A percentile compares a stretch with the other conserved stretches of the same genome.
phyloP scores from a whole-genome alignment of 2,329 filamentous ascomycete species.

The Fusarium sarcochroum region DNA sequence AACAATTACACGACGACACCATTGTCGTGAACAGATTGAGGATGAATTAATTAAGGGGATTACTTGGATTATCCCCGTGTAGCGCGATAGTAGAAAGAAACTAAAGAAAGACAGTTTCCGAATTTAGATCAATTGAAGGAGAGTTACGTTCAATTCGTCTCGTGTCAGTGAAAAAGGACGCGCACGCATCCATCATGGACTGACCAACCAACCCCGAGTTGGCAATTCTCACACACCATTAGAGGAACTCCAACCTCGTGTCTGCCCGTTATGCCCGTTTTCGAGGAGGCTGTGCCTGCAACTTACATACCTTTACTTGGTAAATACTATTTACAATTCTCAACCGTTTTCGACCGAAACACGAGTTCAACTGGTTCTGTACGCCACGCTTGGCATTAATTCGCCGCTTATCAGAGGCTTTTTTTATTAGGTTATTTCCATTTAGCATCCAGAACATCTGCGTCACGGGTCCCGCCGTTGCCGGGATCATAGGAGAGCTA shows the following conservation, averaged over 20 bases:
- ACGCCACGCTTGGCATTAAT: neutral
- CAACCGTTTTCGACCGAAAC: neutral
- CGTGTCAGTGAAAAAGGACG: constrained; percentile 27
- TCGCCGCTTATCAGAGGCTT: neutral
- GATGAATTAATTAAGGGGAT: constrained; percentile 8
- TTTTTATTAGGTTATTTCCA: neutral
- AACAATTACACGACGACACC: constrained; percentile 26
- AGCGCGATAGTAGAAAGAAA: neutral
- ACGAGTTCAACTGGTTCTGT: neutral
- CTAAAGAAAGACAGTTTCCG: constrained; percentile 21
- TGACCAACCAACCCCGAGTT: constrained; percentile 30
- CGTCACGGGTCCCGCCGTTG: constrained; percentile 35
- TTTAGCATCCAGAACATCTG: constrained; percentile 29
- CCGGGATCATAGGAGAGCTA: constrained; percentile 9
- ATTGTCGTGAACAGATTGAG: constrained; percentile 17
- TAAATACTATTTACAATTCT: neutral
- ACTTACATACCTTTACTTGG: neutral
- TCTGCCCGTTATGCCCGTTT: constrained; percentile 28
- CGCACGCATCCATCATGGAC: constrained; percentile 34
- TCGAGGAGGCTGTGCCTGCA: constrained; percentile 33
- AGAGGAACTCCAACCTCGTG: constrained; percentile 35
- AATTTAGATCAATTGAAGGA: constrained; percentile 33
- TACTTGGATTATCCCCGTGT: neutral
- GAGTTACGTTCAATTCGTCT: constrained; percentile 9
- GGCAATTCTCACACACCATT: constrained; percentile 36